A percentile compares a stretch with the other conserved stretches of the same genome.
phyloP scores from a whole-genome alignment of 768 basidiomycete species.

The Pleurotus cornucopiae region DNA sequence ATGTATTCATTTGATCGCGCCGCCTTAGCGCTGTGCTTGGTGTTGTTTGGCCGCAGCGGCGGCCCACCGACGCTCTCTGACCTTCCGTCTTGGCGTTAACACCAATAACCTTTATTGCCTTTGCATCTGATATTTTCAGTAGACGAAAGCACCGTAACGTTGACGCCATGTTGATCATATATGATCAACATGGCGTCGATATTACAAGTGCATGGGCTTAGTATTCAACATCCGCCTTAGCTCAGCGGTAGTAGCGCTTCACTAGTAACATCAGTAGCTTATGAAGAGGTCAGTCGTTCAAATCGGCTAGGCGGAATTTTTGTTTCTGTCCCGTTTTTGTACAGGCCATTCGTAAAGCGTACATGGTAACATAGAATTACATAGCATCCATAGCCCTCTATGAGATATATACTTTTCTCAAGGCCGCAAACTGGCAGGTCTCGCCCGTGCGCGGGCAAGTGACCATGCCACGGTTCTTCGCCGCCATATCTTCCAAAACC shows the following conservation, averaged over 20 bases:
- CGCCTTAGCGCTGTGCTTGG: too few relatives aligned
- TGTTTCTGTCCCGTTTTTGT: slow-evolving; percentile 11
- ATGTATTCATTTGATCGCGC: too few relatives aligned
- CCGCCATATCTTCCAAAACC: slow-evolving; percentile 87
- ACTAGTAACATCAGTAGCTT: slow-evolving; percentile 35
- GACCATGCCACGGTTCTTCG: slow-evolving; percentile 73
- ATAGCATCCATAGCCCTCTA: slow-evolving; percentile 40
- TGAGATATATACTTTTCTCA: slow-evolving; percentile 91
- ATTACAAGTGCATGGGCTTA: too few relatives aligned
- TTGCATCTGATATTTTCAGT: too few relatives aligned
- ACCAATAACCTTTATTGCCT: too few relatives aligned
- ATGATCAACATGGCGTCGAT: too few relatives aligned
- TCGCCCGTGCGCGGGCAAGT: slow-evolving; percentile 76
- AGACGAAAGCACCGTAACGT: too few relatives aligned
- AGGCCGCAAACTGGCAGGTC: slow-evolving; percentile 55
- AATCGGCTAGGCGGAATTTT: slow-evolving; percentile 32
- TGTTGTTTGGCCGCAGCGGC: too few relatives aligned
- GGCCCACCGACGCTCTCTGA: not conserved
- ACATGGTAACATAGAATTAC: not conserved
- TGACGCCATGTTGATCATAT: too few relatives aligned
- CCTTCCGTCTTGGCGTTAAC: too few relatives aligned
- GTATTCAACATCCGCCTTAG: slow-evolving; percentile 25
- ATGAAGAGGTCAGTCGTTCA: slow-evolving; percentile 39
- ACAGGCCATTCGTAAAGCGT: not conserved
- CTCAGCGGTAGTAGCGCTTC: slow-evolving; percentile 60